Evolutionary conservation across 495 filamentous ascomycete genomes (phyloP).

Genomic region (Darksidea phi): DNA sequence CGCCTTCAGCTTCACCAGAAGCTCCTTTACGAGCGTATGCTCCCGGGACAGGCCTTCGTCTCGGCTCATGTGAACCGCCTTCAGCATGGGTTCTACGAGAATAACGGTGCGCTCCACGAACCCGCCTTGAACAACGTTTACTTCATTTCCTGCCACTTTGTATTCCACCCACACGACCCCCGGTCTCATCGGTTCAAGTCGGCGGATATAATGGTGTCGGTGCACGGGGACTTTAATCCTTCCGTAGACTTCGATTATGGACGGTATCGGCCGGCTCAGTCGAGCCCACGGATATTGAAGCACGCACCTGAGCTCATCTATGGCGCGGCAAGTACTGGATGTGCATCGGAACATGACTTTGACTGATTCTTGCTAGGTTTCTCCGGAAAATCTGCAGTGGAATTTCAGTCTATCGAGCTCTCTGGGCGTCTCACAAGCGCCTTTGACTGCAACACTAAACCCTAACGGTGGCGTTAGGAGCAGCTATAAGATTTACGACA

Average conservation of each 20-base stretch:
- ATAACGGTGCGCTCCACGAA: slow-evolving; percentile 44
- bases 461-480: slow-evolving; percentile 46
- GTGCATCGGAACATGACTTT: too few species aligned
- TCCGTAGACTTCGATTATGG: not conserved
- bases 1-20: slow-evolving; percentile 49
- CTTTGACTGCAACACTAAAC: slow-evolving; percentile 48
- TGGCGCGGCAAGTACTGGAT: slow-evolving; percentile 47
- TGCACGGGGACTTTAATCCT: slow-evolving; percentile 36
- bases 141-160: slow-evolving; percentile 53
- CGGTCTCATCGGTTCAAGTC: slow-evolving; percentile 51
- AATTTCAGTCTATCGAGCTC: slow-evolving; percentile 53
- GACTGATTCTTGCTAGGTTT: too few species aligned
- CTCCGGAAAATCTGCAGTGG: slow-evolving; percentile 53
- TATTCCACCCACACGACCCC: slow-evolving; percentile 50
- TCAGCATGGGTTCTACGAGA: slow-evolving; percentile 54
- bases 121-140: slow-evolving; percentile 49
- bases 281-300: slow-evolving; percentile 48
- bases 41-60: slow-evolving; percentile 53
- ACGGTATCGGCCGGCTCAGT: slow-evolving; percentile 5
- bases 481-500: slow-evolving; percentile 50
- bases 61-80: slow-evolving; percentile 53
- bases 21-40: slow-evolving; percentile 53
- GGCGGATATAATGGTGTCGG: slow-evolving; percentile 47
- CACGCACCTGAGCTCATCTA: slow-evolving; percentile 56
- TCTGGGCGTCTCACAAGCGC: slow-evolving; percentile 50